These are phyloP conservation scores for Diaporthe vexans DNA, from an alignment of 2,329 filamentous ascomycete genomes.

Conservation along the genomic window DNA sequence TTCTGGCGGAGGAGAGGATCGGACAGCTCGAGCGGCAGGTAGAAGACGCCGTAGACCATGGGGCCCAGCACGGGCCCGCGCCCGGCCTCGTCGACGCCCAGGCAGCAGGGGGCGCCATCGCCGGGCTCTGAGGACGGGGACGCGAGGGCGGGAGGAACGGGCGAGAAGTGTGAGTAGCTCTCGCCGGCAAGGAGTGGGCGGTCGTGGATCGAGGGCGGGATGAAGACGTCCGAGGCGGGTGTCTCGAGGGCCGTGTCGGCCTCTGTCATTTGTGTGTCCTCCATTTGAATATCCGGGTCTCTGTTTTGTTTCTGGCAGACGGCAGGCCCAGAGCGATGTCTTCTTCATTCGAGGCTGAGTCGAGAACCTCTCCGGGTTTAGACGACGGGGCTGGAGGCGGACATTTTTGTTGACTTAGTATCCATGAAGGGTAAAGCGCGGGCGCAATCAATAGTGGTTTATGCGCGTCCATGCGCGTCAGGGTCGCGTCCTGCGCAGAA, in stretches of 20 bases:
- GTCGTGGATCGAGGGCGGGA: conserved; percentile 78
- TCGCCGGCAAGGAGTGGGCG: conserved; percentile 71
- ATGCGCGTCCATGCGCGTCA: conserved; percentile 33
- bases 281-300: conserved; percentile 48
- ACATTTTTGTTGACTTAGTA: conserved; percentile 22
- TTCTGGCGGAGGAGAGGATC: conserved; percentile 81
- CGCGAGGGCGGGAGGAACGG: conserved; percentile 73
- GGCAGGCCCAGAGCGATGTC: background rate
- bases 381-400: background rate
- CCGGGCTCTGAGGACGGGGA: conserved; percentile 48
- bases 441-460: conserved; percentile 2
- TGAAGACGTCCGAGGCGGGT: conserved; percentile 60
- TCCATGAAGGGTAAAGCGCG: conserved; percentile 23
- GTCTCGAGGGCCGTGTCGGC: conserved; percentile 52
- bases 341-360: background rate
- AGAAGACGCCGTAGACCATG: conserved; percentile 80
- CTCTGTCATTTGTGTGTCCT: conserved; percentile 57
- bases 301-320: no score
- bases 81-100: conserved; percentile 95
- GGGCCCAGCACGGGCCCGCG: conserved; percentile 91
- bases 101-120: conserved; percentile 73
- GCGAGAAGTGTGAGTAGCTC: conserved; percentile 80
- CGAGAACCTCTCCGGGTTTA: background rate
- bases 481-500: conserved; percentile 15
- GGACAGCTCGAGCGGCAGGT: conserved; percentile 79